Evolutionary conservation across 2,329 filamentous ascomycete species (phyloP).

Genomic region (Simplicillium aogashimaense): DNA sequence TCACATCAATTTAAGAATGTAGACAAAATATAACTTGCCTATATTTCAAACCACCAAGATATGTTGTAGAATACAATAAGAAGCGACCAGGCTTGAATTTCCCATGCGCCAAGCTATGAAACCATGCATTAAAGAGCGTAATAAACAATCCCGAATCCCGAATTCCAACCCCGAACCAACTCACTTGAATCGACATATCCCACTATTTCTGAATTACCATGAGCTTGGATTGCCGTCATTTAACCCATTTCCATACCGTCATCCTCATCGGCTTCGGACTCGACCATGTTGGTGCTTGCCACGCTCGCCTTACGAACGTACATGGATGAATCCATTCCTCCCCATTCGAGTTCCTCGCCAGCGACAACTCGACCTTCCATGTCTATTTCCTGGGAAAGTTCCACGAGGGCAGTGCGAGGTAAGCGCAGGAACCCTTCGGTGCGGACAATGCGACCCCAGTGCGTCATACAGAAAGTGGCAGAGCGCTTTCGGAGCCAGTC

Average conservation of each 20-base stretch:
- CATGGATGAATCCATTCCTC: slow-evolving; percentile 23
- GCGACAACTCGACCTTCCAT: slow-evolving; percentile 84
- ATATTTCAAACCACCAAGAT: too few relatives aligned
- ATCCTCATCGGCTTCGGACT: slow-evolving; percentile 50
- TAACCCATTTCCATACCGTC: slow-evolving; percentile 51
- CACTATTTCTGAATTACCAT: too few relatives aligned
- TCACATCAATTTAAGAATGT: too few relatives aligned
- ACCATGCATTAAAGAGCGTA: too few relatives aligned
- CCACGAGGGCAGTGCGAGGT: slow-evolving; percentile 70
- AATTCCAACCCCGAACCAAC: too few relatives aligned
- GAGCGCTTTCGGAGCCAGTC: slow-evolving; percentile 89
- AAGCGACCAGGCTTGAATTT: too few relatives aligned
- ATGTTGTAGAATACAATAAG: too few relatives aligned
- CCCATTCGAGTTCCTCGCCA: slow-evolving; percentile 68
- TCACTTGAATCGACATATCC: too few relatives aligned
- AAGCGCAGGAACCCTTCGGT: slow-evolving; percentile 79
- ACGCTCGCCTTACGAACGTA: slow-evolving; percentile 47
- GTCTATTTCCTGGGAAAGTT: slow-evolving; percentile 88
- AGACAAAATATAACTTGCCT: too few relatives aligned
- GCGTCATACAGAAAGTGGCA: slow-evolving; percentile 77
- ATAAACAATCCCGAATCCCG: too few relatives aligned
- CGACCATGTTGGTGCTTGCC: slow-evolving; percentile 45
- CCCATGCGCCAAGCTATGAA: too few relatives aligned
- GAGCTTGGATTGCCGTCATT: slow-evolving; percentile 3
- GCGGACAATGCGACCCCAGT: slow-evolving; percentile 91